Evolutionary conservation across 768 basidiomycete genomes (phyloP), one percentile per base, ranked within the genome.

Genomic region (Amylocystis lapponica): DNA sequence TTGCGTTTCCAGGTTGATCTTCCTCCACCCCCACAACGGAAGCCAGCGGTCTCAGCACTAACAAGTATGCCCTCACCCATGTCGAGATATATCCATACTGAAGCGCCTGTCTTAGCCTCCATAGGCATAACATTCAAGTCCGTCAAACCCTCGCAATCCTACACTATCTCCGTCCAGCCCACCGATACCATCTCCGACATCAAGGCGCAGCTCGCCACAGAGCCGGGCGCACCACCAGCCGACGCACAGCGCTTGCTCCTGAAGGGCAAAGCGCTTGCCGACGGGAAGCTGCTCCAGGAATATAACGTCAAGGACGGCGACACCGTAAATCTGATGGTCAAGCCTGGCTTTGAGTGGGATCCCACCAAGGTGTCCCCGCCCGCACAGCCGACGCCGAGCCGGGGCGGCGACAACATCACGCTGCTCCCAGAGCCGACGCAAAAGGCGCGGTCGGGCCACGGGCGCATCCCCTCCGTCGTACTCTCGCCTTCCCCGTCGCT

Each of bases 251-350:
- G 96, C 3, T 76, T 97, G 13, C 70, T 99, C 10, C 71, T 96
- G 41, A 97, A 94, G 66, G 96, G 96, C 44, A 99, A 99, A 63
- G 92, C 86, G 0, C 76, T 98, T 50, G 81, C 80, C 13, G 95
- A 97, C 68, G 68, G 67, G 20, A 95, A 94, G 60, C 77, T 99
- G 9, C 67, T 98, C 30, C 85, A 86, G 58, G 96, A 98, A 61
- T 99, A 97, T 69, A 77, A 68, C 57, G 72, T 94, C 56, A 78
- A 81, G 55, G 78, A 83, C 58, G 86, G 84, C 10, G 83, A 88
- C 52, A 84, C 80, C 10, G 69, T 98, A 54, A 95, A 85, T 62
- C 70, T 99, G 34, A 83, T 93, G 71, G 66, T 93, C 61, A 95
- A 94, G 58, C 75, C 90, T 3, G 79, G 83, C 20, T 71, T 76